A percentile compares a stretch with the other conserved stretches of the same genome.
Evolutionary conservation across 306 rosid genomes (phyloP).

Genomic region (Prunus mira): DNA sequence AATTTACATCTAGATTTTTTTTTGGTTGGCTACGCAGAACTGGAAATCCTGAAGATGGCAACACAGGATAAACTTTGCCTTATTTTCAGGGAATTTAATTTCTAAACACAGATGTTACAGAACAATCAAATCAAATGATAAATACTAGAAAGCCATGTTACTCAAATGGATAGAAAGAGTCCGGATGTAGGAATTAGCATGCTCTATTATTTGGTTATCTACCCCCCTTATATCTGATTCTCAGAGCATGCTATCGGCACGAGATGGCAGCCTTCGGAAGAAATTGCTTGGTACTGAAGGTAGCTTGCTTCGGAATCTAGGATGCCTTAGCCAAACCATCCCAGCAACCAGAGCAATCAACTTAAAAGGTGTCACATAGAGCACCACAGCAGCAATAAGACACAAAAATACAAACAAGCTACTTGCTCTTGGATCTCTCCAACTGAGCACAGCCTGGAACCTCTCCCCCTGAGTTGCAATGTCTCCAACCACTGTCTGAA

Average conservation of each 20-base stretch:
- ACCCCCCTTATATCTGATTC: neutral
- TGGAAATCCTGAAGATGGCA: neutral
- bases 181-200: no score
- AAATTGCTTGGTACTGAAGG: constrained; percentile 69
- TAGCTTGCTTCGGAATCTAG: constrained; percentile 68
- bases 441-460: constrained; percentile 45
- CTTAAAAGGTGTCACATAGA: constrained; percentile 59
- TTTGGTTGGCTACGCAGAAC: no score
- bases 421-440: constrained; percentile 74
- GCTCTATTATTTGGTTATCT: no score
- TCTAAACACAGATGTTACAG: neutral
- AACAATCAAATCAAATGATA: neutral
- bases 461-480: constrained; percentile 73
- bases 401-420: constrained; percentile 44
- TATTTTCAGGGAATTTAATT: neutral
- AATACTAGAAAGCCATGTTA: neutral
- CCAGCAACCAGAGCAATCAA: constrained; percentile 55
- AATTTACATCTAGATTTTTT: no score
- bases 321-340: constrained; percentile 63
- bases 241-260: constrained; percentile 74
- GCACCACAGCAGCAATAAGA: constrained; percentile 45
- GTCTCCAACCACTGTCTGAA: constrained; percentile 65
- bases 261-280: constrained; percentile 75
- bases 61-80: neutral
- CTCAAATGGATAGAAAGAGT: neutral